A percentile compares a stretch with the other conserved stretches of the same genome.
Conservation (phyloP, 2,329 filamentous ascomycete genomes). For the Camptophora hylomeconis region DNA sequence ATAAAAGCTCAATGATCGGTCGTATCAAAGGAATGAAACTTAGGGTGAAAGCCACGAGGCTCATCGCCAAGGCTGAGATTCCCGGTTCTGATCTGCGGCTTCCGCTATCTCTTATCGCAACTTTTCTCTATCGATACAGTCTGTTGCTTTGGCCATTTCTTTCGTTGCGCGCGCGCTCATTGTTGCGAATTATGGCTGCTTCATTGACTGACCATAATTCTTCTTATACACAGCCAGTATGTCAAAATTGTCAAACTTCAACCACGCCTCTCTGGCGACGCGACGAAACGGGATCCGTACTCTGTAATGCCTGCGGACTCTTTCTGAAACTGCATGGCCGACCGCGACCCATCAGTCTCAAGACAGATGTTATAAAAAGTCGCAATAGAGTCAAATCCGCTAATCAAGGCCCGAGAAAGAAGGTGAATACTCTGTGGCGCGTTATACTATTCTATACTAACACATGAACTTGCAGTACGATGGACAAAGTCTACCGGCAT, state of each 20-base stretch:
- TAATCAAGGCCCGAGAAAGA: constrained; percentile 65
- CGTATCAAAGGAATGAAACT: too few species aligned
- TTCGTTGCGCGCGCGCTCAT: too few species aligned
- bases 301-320: constrained; percentile 96
- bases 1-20: too few species aligned
- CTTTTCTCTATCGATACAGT: too few species aligned
- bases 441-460: constrained; percentile 3
- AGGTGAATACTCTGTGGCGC: constrained; percentile 41
- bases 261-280: constrained; percentile 95
- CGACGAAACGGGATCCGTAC: constrained; percentile 87
- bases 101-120: too few species aligned
- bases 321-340: constrained; percentile 95
- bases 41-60: too few species aligned
- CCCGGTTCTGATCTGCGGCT: too few species aligned
- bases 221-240: constrained; percentile 72
- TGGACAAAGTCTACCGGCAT: constrained; percentile 45
- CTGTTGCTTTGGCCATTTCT: too few species aligned
- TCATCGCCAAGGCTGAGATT: too few species aligned
- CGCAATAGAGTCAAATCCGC: constrained; percentile 93
- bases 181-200: constrained; percentile 32
- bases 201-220: constrained; percentile 36
- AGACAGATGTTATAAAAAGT: constrained; percentile 99
- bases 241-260: constrained; percentile 90
- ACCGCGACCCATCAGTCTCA: constrained; percentile 84
- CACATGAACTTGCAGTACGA: constrained; percentile 30